phyloP scores from a whole-genome alignment of 306 rosid species.

The Cucurbita maxima region DNA sequence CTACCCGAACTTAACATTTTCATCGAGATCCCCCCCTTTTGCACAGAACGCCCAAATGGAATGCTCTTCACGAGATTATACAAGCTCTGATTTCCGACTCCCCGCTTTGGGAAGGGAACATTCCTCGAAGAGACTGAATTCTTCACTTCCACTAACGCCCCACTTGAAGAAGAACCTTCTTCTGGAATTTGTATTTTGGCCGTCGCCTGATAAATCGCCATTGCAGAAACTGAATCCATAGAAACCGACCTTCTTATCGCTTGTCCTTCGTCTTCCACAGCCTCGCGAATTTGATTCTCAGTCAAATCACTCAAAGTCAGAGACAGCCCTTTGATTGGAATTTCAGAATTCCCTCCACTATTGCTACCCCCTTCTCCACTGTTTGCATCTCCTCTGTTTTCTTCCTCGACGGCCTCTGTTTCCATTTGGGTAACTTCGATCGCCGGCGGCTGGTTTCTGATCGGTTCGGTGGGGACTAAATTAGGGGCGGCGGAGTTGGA shows the following conservation, averaged over 20 bases:
- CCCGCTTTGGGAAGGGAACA: background rate
- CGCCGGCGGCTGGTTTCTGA: background rate
- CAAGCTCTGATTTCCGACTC: background rate
- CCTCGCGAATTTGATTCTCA: background rate
- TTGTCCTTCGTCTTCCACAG: background rate
- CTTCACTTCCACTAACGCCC: background rate
- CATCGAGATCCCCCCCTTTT: background rate
- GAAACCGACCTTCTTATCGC: background rate
- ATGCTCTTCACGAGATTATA: background rate
- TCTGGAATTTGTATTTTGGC: background rate
- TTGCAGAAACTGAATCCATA: background rate
- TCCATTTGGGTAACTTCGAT: background rate
- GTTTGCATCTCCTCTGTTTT: background rate
- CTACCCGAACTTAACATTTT: background rate
- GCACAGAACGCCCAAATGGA: background rate
- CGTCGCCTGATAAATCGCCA: background rate
- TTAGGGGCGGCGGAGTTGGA: background rate
- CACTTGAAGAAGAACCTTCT: background rate
- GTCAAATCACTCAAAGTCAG: background rate
- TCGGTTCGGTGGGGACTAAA: background rate
- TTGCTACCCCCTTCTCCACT: background rate
- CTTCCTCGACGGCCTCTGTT: background rate
- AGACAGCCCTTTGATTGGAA: background rate
- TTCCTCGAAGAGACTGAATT: background rate
- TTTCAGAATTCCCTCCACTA: background rate